Conservation (phyloP, 345 rosid species). For the Sapria himalayana region DNA sequence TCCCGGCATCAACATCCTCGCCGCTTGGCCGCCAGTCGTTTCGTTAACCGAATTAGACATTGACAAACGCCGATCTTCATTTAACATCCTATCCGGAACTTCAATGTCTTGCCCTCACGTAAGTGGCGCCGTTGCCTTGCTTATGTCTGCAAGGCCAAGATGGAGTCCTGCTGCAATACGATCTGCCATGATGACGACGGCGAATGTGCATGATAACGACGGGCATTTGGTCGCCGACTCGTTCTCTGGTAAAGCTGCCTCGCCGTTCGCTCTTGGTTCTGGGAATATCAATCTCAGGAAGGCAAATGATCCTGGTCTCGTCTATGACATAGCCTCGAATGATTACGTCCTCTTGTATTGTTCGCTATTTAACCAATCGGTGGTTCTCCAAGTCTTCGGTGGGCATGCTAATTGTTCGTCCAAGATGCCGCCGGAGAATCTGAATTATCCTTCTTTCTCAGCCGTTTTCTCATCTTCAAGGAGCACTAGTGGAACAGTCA, state of each 20-base stretch:
- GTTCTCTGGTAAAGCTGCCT: conserved; percentile 38
- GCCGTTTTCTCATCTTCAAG: conserved; percentile 31
- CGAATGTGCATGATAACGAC: conserved; percentile 31
- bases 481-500: conserved; percentile 18
- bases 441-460: conserved; percentile 61
- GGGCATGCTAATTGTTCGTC: conserved; percentile 29
- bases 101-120: conserved; percentile 81
- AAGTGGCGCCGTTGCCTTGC: conserved; percentile 65
- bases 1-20: conserved; percentile 72
- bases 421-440: conserved; percentile 44
- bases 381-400: conserved; percentile 50
- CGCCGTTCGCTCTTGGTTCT: conserved; percentile 45
- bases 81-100: conserved; percentile 85
- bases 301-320: conserved; percentile 66
- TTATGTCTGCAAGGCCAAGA: conserved; percentile 54
- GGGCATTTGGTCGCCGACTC: conserved; percentile 48
- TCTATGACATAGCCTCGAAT: conserved; percentile 37
- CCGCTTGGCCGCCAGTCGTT: conserved; percentile 59
- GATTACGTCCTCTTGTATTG: conserved; percentile 54
- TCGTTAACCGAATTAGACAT: conserved; percentile 57
- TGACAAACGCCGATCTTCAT: conserved; percentile 36
- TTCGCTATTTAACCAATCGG: conserved; percentile 41
- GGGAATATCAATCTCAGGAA: conserved; percentile 48
- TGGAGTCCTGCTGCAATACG: conserved; percentile 64
- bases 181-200: conserved; percentile 79